Evolutionary conservation across 202 grass and related monocot species (phyloP), one percentile per base, ranked within the genome.

Genomic region (Elaeis oleifera): DNA sequence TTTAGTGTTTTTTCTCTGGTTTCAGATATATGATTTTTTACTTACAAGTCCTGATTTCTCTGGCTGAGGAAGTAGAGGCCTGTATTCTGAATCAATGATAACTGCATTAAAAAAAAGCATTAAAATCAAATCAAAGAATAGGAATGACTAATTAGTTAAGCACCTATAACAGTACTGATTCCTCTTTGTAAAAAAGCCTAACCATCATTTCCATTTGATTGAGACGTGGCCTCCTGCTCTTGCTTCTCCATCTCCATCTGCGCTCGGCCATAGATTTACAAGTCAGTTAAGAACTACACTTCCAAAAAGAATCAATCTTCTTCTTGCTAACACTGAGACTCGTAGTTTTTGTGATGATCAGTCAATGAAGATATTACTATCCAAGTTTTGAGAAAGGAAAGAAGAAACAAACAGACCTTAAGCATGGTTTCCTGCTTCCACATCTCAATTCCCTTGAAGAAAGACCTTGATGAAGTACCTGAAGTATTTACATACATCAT

Each of bases 401-500:
- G 28, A 31, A 20, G 3, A 67, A 27, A 16, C 11, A 15, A 22
- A 22, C 6, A 5, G 69, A 99, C 95, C 89, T 84, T 80, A 23
- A 87, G 74, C 70, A 80, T 81, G 13, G 89, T 67, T 76, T 99
- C 95, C 48, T 99, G 80, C 63, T 44, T 99, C 89, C 95, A 99
- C 95, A 95, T 99, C 65, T 84, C 72, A 69, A 95, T 84, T 5
- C 80, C 95, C 61, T 79, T 99, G 83, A 87, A 99, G 67, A 99
- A 95, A 0, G 95, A 99, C 26, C 95, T 78, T 7, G 78, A 90
- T 14, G 95, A 99, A 64, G 95, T 99, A 3, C 95, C 95, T 99
- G 66, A 60, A 77, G 68, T 21, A 62, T 51, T 31, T 11, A 32
- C 5, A 8, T 50, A 26, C 26, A 56, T 23, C 16, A 65, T 51